Evolutionary conservation across 306 rosid genomes (phyloP).

Genomic region (Quercus cerris): DNA sequence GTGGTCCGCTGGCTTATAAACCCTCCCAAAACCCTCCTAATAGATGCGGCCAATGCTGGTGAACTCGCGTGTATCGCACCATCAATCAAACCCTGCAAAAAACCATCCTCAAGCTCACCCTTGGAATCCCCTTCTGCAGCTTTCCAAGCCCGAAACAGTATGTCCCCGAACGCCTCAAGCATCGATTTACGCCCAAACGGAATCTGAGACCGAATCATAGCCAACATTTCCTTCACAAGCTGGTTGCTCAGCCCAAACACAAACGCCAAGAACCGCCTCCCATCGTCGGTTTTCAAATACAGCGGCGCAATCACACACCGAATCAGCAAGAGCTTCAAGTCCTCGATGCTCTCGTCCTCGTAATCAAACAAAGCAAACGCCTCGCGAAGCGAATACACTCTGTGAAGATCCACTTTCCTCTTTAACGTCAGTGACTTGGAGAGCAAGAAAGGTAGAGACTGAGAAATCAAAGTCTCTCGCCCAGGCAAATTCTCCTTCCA

Average conservation of each 20-base stretch:
- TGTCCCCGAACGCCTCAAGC: slow-evolving; percentile 80
- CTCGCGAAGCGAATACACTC: slow-evolving; percentile 68
- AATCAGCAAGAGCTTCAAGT: slow-evolving; percentile 61
- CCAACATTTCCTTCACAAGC: slow-evolving; percentile 70
- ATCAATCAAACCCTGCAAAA: slow-evolving; percentile 77
- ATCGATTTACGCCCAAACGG: slow-evolving; percentile 85
- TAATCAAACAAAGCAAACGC: slow-evolving; percentile 74
- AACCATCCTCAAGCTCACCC: slow-evolving; percentile 61
- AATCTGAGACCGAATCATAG: slow-evolving; percentile 82
- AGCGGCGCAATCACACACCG: slow-evolving; percentile 73
- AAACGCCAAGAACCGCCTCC: slow-evolving; percentile 69
- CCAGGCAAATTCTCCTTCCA: slow-evolving; percentile 76
- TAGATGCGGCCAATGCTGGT: slow-evolving; percentile 53
- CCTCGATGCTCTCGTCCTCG: slow-evolving; percentile 77
- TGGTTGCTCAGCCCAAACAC: slow-evolving; percentile 60
- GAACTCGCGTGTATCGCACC: slow-evolving; percentile 61
- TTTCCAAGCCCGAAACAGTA: slow-evolving; percentile 87
- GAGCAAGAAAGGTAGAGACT: slow-evolving; percentile 66
- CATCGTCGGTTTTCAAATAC: slow-evolving; percentile 77
- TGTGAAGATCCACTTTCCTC: slow-evolving; percentile 82
- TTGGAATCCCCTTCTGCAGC: slow-evolving; percentile 39
- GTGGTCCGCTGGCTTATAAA: slow-evolving; percentile 84
- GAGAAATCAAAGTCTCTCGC: slow-evolving; percentile 67
- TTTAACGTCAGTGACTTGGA: slow-evolving; percentile 59
- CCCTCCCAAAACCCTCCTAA: slow-evolving; percentile 74